Percentiles rank a stretch among this genome's conserved stretches.
Evolutionary conservation across 257 asterid species (phyloP).

Genomic region (Lycium barbarum): DNA sequence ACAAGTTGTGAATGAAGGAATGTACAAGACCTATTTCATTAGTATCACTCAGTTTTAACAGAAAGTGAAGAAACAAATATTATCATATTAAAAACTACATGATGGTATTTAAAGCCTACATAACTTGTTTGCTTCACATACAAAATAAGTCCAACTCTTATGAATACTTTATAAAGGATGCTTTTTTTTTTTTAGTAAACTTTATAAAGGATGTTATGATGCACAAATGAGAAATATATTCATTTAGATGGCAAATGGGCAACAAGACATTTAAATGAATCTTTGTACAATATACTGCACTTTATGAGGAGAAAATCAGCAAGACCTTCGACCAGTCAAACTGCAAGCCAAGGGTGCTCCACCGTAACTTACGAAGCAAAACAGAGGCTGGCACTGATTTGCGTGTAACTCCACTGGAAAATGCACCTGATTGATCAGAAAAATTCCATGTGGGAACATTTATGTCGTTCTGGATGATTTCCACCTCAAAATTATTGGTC

Average conservation of each 20-base stretch:
- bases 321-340: conserved; percentile 99
- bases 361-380: conserved; percentile 97
- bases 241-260: neutral
- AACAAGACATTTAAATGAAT: conserved; percentile 22
- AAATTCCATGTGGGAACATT: conserved; percentile 58
- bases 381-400: conserved; percentile 75
- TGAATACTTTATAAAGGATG: neutral
- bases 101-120: neutral
- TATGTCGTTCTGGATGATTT: conserved; percentile 31
- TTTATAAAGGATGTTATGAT: neutral
- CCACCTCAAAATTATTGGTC: conserved; percentile 38
- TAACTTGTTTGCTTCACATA: neutral
- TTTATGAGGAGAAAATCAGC: conserved; percentile 48
- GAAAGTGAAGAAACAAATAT: conserved; percentile 1
- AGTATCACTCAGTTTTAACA: neutral
- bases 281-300: conserved; percentile 31
- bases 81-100: conserved; percentile 5
- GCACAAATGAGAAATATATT: neutral
- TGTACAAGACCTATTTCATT: conserved; percentile 6
- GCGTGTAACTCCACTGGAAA: conserved; percentile 43
- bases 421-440: conserved; percentile 47
- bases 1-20: neutral
- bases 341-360: conserved; percentile 99
- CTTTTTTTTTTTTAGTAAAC: too few species aligned
- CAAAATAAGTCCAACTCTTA: neutral